A percentile compares a stretch with the other conserved stretches of the same genome.
These are phyloP conservation scores for Hawksworthiomyces lignivorus DNA, from an alignment of 2,329 filamentous ascomycete species.

Conservation along the genomic window DNA sequence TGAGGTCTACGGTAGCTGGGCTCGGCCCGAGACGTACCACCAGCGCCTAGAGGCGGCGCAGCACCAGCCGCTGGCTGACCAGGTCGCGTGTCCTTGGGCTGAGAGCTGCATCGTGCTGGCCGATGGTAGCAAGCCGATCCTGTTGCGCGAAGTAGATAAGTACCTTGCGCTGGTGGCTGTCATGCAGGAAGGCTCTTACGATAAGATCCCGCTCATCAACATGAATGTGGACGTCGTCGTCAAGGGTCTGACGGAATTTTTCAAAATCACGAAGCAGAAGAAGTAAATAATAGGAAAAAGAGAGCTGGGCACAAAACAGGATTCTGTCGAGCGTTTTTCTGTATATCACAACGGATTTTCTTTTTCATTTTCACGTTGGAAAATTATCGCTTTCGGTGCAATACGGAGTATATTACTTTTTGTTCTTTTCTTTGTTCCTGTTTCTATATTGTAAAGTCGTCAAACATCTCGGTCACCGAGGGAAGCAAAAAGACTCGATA, in stretches of 20 bases:
- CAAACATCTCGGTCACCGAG: conserved; percentile 13
- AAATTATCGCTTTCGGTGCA: no score
- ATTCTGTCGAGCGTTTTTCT: no score
- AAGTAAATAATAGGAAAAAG: conserved; percentile 12
- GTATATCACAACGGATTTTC: no score
- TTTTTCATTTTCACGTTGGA: no score
- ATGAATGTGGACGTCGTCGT: conserved; percentile 82
- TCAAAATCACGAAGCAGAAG: conserved; percentile 59
- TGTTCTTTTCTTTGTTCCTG: neutral
- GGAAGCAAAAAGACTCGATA: conserved; percentile 42
- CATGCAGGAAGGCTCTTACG: conserved; percentile 77
- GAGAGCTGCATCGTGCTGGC: conserved; percentile 63
- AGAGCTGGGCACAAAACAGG: no score
- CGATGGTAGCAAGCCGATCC: conserved; percentile 55
- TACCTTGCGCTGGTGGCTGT: conserved; percentile 78
- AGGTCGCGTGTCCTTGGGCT: conserved; percentile 57
- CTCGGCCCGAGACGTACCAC: conserved; percentile 46
- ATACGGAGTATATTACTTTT: no score
- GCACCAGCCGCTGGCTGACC: conserved; percentile 55
- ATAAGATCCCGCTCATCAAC: conserved; percentile 76
- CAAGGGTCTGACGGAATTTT: conserved; percentile 70
- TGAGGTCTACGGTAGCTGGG: conserved; percentile 82
- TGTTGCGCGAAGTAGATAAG: conserved; percentile 61
- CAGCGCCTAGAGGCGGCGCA: conserved; percentile 51
- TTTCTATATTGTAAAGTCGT: neutral